These are phyloP conservation scores for Mycena pura DNA, from an alignment of 768 basidiomycete genomes.

Conservation along the genomic window DNA sequence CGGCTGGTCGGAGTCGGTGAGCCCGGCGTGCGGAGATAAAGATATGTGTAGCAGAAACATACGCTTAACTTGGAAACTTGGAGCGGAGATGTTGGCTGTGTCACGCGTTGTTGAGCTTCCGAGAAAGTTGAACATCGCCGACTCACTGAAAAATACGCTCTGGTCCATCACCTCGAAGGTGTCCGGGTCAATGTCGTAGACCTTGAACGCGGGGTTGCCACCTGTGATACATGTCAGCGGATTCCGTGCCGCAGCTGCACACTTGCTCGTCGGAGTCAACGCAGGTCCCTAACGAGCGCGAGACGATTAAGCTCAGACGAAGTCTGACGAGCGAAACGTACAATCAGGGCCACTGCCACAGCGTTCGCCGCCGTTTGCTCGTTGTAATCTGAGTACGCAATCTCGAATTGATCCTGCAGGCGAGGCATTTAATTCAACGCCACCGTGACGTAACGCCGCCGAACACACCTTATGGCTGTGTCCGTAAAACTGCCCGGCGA, in stretches of 20 bases:
- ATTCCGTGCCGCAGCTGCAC: neutral
- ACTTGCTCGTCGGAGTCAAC: slow-evolving; percentile 46
- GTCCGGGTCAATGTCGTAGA: slow-evolving; percentile 51
- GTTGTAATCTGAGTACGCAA: slow-evolving; percentile 46
- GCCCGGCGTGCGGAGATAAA: neutral
- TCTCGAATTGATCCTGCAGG: slow-evolving; percentile 46
- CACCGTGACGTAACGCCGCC: neutral
- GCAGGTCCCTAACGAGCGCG: slow-evolving; percentile 41
- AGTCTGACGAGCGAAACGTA: neutral
- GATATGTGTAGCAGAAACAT: neutral
- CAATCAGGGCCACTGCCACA: slow-evolving; percentile 39
- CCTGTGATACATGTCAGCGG: slow-evolving; percentile 22
- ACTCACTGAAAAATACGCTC: slow-evolving; percentile 40
- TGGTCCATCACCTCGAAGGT: slow-evolving; percentile 49
- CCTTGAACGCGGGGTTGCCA: slow-evolving; percentile 46
- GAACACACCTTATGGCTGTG: slow-evolving; percentile 42
- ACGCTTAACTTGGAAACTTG: slow-evolving; percentile 32
- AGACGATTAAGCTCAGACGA: no score
- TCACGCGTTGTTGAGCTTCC: neutral
- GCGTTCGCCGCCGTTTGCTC: slow-evolving; percentile 39
- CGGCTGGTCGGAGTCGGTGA: neutral
- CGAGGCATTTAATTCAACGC: neutral
- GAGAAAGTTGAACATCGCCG: neutral
- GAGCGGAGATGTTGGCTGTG: slow-evolving; percentile 35
- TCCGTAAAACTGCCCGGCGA: slow-evolving; percentile 50